phyloP scores from a whole-genome alignment of 768 basidiomycete species.

The Galerina marginata region DNA sequence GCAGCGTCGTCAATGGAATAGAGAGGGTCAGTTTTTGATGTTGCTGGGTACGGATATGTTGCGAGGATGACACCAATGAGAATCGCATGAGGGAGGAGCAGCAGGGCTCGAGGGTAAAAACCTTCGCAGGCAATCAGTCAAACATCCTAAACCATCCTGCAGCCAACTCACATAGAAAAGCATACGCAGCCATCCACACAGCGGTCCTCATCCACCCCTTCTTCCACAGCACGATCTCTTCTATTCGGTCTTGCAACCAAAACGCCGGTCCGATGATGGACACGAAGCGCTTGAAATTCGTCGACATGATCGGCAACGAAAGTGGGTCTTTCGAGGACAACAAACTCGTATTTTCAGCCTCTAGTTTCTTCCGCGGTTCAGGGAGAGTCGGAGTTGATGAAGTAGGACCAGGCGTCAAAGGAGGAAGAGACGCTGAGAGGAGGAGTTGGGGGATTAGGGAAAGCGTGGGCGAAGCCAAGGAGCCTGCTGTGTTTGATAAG shows the following conservation, averaged over 20 bases:
- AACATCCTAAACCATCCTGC: neutral
- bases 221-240: slow-evolving; percentile 87
- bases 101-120: slow-evolving; percentile 73
- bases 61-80: slow-evolving; percentile 71
- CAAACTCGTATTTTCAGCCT: slow-evolving; percentile 38
- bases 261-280: slow-evolving; percentile 79
- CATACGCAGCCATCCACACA: slow-evolving; percentile 78
- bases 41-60: slow-evolving; percentile 57
- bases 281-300: slow-evolving; percentile 84
- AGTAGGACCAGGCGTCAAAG: slow-evolving; percentile 8
- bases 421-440: slow-evolving; percentile 37
- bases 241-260: slow-evolving; percentile 88
- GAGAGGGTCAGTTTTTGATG: slow-evolving; percentile 21
- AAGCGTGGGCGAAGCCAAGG: slow-evolving; percentile 36
- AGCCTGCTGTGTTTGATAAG: slow-evolving; percentile 25
- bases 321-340: slow-evolving; percentile 70
- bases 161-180: slow-evolving; percentile 72
- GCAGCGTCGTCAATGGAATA: slow-evolving; percentile 15
- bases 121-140: slow-evolving; percentile 45
- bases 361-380: slow-evolving; percentile 27
- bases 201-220: slow-evolving; percentile 73
- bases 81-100: slow-evolving; percentile 70
- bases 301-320: slow-evolving; percentile 76
- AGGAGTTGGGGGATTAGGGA: slow-evolving; percentile 43
- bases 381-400: slow-evolving; percentile 5